Evolutionary conservation across 495 filamentous ascomycete species (phyloP).

Genomic region (Hypoxylon trugodes): DNA sequence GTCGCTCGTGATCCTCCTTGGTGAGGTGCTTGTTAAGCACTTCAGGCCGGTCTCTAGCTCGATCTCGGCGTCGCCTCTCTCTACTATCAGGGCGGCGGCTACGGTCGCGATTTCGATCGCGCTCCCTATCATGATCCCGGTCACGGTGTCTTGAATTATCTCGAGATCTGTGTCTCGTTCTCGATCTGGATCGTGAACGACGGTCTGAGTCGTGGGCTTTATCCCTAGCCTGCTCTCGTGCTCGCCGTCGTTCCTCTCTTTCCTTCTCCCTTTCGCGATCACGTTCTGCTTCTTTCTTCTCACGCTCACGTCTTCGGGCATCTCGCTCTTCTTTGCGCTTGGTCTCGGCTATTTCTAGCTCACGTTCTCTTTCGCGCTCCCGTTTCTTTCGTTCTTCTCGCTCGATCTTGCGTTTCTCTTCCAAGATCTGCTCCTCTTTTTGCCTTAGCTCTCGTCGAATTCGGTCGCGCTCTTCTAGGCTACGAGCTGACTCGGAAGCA

Average conservation of each 20-base stretch:
- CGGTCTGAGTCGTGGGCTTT: slow-evolving; percentile 43
- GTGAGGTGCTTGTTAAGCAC: slow-evolving; percentile 57
- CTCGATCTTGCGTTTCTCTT: slow-evolving; percentile 70
- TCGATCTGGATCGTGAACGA: slow-evolving; percentile 37
- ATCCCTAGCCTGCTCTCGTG: slow-evolving; percentile 47
- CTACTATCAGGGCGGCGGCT: slow-evolving; percentile 41
- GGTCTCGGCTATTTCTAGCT: slow-evolving; percentile 66
- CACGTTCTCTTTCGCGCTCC: slow-evolving; percentile 64
- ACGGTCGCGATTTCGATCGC: slow-evolving; percentile 43
- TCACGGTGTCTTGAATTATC: slow-evolving; percentile 38
- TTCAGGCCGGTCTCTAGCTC: slow-evolving; percentile 40
- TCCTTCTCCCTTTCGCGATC: slow-evolving; percentile 65
- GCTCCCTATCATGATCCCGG: slow-evolving; percentile 45
- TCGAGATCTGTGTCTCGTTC: slow-evolving; percentile 46
- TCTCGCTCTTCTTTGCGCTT: slow-evolving; percentile 61
- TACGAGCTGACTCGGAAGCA: slow-evolving; percentile 72
- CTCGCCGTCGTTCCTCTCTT: slow-evolving; percentile 60
- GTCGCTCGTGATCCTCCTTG: slow-evolving; percentile 62
- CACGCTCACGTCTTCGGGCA: slow-evolving; percentile 67
- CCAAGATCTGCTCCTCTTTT: slow-evolving; percentile 68
- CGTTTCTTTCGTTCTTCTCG: slow-evolving; percentile 71
- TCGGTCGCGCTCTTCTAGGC: slow-evolving; percentile 69
- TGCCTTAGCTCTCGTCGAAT: slow-evolving; percentile 70
- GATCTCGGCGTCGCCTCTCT: slow-evolving; percentile 43
- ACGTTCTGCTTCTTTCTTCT: slow-evolving; percentile 62